phyloP scores from a whole-genome alignment of 2,329 filamentous ascomycete species.

The Gnomoniopsis sp. region DNA sequence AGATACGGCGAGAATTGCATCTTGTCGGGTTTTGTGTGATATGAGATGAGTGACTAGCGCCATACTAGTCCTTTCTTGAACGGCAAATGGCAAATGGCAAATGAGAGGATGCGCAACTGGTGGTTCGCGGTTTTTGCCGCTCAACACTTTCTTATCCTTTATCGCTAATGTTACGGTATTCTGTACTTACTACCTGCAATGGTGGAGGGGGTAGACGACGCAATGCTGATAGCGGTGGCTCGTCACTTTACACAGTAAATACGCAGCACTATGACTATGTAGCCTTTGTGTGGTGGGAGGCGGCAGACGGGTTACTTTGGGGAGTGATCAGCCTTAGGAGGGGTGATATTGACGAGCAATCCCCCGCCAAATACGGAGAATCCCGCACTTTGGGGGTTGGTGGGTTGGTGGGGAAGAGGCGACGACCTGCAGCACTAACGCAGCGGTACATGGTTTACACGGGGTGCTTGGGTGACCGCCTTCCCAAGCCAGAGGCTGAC shows the following conservation, averaged over 20 bases:
- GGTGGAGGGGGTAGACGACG: no score
- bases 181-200: neutral
- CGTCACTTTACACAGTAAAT: no score
- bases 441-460: neutral
- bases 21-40: neutral
- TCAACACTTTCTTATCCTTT: conserved; percentile 4
- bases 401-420: neutral
- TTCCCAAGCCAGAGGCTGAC: neutral
- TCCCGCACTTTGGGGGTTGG: neutral
- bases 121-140: conserved; percentile 7
- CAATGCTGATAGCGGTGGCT: no score
- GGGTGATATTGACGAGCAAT: no score
- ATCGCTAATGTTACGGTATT: neutral
- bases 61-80: neutral
- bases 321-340: no score
- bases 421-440: neutral
- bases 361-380: no score
- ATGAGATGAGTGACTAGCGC: neutral
- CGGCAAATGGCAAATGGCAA: conserved; percentile 7
- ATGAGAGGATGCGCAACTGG: conserved; percentile 5
- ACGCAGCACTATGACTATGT: no score
- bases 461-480: neutral
- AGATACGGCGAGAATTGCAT: neutral
- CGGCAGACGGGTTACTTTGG: no score
- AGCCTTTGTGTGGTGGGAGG: no score